Percentiles rank a stretch among this genome's conserved stretches.
These are phyloP conservation scores for Plasmopara viticola DNA, from an alignment of 352 stramenopile genomes.

Conservation along the genomic window DNA sequence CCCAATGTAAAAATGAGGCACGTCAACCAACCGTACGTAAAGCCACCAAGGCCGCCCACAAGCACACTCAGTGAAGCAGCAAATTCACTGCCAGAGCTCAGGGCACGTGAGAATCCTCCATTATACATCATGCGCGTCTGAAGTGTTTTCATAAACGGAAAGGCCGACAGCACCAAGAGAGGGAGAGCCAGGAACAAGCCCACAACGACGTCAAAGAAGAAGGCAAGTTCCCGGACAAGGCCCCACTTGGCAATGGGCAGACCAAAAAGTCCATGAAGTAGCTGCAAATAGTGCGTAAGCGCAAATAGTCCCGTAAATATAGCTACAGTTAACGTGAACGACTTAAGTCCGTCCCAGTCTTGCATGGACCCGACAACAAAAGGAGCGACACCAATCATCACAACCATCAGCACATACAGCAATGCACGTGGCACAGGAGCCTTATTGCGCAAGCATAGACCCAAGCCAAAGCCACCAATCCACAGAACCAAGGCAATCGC, in stretches of 20 bases:
- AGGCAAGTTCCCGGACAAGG: constrained; percentile 68
- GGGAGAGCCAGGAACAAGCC: constrained; percentile 69
- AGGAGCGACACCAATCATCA: constrained; percentile 49
- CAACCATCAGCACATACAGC: constrained; percentile 67
- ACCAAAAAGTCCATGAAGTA: constrained; percentile 64
- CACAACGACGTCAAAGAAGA: constrained; percentile 84
- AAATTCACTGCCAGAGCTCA: constrained; percentile 80
- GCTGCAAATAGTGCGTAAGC: constrained; percentile 65
- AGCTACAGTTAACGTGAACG: constrained; percentile 53
- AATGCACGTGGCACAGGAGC: constrained; percentile 38
- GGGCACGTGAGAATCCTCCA: constrained; percentile 72
- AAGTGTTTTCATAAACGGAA: constrained; percentile 86
- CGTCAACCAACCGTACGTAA: constrained; percentile 72
- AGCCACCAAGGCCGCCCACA: constrained; percentile 64
- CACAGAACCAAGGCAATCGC: constrained; percentile 57
- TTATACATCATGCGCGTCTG: constrained; percentile 91
- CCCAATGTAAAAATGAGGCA: constrained; percentile 77
- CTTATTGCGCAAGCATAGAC: constrained; percentile 58
- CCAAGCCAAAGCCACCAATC: constrained; percentile 53
- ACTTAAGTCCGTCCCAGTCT: constrained; percentile 62
- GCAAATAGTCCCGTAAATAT: constrained; percentile 75
- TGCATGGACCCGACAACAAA: constrained; percentile 57
- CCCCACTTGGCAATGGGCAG: constrained; percentile 59
- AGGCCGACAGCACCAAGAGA: constrained; percentile 66
- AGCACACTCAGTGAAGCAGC: constrained; percentile 71